Percentiles rank a stretch among this genome's conserved stretches.
These are phyloP conservation scores for Ailanthus altissimus DNA, from an alignment of 345 rosid species.

Conservation along the genomic window DNA sequence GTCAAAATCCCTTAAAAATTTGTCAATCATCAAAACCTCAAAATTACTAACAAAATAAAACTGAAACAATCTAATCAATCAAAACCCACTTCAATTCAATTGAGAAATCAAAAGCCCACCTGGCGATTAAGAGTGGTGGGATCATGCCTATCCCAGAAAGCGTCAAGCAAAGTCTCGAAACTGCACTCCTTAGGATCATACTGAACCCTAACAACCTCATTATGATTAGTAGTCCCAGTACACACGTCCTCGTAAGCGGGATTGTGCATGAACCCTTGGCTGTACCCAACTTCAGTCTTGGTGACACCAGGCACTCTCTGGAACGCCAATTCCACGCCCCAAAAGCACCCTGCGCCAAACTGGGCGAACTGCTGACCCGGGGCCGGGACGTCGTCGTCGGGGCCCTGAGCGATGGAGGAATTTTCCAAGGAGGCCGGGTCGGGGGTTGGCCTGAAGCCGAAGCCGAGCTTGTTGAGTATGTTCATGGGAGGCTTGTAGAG, in stretches of 20 bases:
- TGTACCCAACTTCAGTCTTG: slow-evolving; percentile 85
- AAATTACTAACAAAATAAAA: background rate
- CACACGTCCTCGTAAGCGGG: slow-evolving; percentile 85
- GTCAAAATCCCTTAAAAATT: background rate
- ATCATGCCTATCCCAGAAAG: slow-evolving; percentile 88
- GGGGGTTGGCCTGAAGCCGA: slow-evolving; percentile 50
- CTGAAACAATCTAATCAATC: background rate
- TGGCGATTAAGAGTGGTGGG: slow-evolving; percentile 93
- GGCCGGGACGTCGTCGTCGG: slow-evolving; percentile 71
- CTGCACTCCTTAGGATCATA: slow-evolving; percentile 80
- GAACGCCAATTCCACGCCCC: slow-evolving; percentile 90
- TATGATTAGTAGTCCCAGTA: slow-evolving; percentile 63
- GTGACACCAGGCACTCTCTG: slow-evolving; percentile 85
- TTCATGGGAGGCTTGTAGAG: slow-evolving; percentile 53
- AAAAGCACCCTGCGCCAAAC: slow-evolving; percentile 96
- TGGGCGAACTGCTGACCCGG: slow-evolving; percentile 79
- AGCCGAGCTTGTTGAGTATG: slow-evolving; percentile 85
- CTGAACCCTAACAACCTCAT: slow-evolving; percentile 85
- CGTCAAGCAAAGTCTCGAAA: slow-evolving; percentile 67
- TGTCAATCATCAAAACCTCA: background rate
- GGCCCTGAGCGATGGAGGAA: slow-evolving; percentile 67
- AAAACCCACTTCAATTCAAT: background rate
- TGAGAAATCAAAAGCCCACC: slow-evolving; percentile 43
- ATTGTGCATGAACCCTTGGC: slow-evolving; percentile 60
- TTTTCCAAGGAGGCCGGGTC: slow-evolving; percentile 55